Evolutionary conservation across 306 rosid species (phyloP).

Genomic region (Leucaena leucocephala): DNA sequence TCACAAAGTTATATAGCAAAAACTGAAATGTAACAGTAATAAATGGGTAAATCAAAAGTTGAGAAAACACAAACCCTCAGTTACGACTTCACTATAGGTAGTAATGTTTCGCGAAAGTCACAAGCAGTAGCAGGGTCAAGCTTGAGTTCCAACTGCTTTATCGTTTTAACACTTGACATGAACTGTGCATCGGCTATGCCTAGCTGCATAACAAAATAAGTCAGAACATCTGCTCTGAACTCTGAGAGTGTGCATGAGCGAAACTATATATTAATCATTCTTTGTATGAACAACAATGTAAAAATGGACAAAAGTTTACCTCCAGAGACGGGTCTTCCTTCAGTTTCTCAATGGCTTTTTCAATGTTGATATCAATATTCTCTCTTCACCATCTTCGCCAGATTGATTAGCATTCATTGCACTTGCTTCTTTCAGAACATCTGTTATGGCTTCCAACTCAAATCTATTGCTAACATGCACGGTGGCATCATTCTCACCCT

Average conservation of each 20-base stretch:
- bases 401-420: constrained; percentile 67
- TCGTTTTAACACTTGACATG: constrained; percentile 66
- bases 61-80: too few species aligned
- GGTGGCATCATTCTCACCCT: too few species aligned
- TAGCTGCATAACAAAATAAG: constrained; percentile 61
- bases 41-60: too few species aligned
- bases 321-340: constrained; percentile 79
- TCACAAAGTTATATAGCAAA: constrained; percentile 7
- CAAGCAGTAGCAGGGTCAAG: constrained; percentile 74
- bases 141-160: constrained; percentile 84
- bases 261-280: background rate
- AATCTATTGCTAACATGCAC: too few species aligned
- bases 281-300: background rate
- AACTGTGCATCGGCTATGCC: constrained; percentile 80
- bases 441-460: constrained; percentile 23
- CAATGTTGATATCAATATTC: constrained; percentile 78
- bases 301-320: constrained; percentile 49
- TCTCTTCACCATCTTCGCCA: constrained; percentile 85
- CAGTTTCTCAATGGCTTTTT: constrained; percentile 78
- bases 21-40: constrained; percentile 41
- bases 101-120: constrained; percentile 75
- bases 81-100: constrained; percentile 64
- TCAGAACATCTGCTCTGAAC: constrained; percentile 34
- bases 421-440: constrained; percentile 82
- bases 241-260: too few species aligned